Conservation (phyloP, 2,329 filamentous ascomycete species). For the Fusarium circinatum region DNA sequence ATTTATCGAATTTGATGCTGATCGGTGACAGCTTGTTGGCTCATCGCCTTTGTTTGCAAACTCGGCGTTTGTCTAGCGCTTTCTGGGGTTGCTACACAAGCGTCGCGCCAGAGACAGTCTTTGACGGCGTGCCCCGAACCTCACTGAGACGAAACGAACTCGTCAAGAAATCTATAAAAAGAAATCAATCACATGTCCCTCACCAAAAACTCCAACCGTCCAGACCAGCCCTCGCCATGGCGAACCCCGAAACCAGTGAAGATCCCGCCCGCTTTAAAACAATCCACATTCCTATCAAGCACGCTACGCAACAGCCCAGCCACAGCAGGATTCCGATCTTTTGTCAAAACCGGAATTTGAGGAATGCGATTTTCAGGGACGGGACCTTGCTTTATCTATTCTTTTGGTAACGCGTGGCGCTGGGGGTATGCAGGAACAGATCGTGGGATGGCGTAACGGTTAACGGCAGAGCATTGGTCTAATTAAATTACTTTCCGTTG, state of each 20-base stretch:
- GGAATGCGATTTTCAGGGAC: conserved; percentile 20
- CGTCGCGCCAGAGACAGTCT: background rate
- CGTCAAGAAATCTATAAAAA: background rate
- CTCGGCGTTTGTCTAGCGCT: background rate
- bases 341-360: background rate
- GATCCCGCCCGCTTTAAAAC: background rate
- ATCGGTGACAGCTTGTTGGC: accelerated
- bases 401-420: conserved; percentile 2
- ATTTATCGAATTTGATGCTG: accelerated
- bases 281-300: conserved; percentile 12
- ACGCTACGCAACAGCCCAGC: background rate
- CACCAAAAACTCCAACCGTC: background rate
- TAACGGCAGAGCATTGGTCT: background rate
- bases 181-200: background rate
- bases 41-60: too few species aligned
- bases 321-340: conserved; percentile 12
- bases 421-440: background rate
- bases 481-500: accelerated
- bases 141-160: background rate
- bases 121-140: background rate
- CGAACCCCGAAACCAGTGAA: conserved; percentile 4
- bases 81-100: background rate
- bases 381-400: background rate
- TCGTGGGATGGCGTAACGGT: conserved; percentile 6
- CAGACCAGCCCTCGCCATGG: background rate